A percentile compares a stretch with the other conserved stretches of the same genome.
These are phyloP conservation scores for Paratrypanosoma confusum DNA, from an alignment of 208 protist species.

Conservation along the genomic window DNA sequence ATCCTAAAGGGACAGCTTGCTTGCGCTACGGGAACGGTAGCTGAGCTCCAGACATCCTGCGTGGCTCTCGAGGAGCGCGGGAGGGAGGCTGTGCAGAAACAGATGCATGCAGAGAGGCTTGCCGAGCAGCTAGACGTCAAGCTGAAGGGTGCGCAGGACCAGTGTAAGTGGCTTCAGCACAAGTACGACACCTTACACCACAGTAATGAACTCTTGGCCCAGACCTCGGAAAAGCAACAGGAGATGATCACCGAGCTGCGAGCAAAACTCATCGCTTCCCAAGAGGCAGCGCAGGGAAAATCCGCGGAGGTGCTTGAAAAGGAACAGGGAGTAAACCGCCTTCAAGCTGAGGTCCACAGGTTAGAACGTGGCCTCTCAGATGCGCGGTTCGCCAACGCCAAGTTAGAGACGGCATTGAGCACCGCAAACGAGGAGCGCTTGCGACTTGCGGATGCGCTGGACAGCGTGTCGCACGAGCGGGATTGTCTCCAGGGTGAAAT, in stretches of 20 bases:
- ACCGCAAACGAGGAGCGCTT: conserved; percentile 3
- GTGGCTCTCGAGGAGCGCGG: conserved; percentile 58
- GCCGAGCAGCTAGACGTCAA: conserved; percentile 54
- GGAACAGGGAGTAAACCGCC: conserved; percentile 46
- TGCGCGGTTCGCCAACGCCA: conserved; percentile 22
- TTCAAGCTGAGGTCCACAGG: conserved; percentile 50
- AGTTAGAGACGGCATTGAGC: conserved; percentile 10
- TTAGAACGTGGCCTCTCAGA: conserved; percentile 38
- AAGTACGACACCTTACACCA: conserved; percentile 40
- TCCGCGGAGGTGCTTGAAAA: conserved; percentile 44
- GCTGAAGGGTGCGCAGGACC: conserved; percentile 31
- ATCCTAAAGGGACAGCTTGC: conserved; percentile 31
- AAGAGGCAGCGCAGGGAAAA: conserved; percentile 55
- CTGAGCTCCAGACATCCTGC: conserved; percentile 54
- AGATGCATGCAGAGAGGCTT: conserved; percentile 43
- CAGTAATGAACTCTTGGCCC: conserved; percentile 25
- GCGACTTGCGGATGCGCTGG: not conserved
- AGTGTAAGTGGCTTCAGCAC: conserved; percentile 32
- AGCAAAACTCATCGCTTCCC: conserved; percentile 22
- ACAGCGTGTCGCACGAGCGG: conserved; percentile 2
- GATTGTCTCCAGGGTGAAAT: conserved; percentile 35
- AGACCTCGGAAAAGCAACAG: conserved; percentile 31
- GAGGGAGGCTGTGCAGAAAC: conserved; percentile 57
- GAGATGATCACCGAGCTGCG: conserved; percentile 40
- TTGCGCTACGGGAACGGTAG: conserved; percentile 31